Evolutionary conservation across 305 asterid species (phyloP).

Genomic region (Fraxinus ornus): DNA sequence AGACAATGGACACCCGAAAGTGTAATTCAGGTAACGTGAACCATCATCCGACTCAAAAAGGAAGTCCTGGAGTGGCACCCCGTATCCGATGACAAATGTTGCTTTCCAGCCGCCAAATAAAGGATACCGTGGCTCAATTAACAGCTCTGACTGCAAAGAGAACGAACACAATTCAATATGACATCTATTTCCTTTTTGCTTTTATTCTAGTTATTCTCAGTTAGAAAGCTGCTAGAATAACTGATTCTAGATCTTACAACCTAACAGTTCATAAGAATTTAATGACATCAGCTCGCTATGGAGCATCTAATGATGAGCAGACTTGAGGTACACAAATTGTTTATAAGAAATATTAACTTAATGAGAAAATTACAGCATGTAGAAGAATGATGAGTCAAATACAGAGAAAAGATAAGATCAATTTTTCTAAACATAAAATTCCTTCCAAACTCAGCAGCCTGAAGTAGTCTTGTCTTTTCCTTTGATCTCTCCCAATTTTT

Average conservation of each 20-base stretch:
- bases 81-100: slow-evolving; percentile 84
- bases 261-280: background rate
- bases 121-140: slow-evolving; percentile 94
- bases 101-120: slow-evolving; percentile 99
- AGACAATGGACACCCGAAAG: slow-evolving; percentile 85
- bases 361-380: background rate
- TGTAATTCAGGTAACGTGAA: slow-evolving; percentile 81
- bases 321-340: background rate
- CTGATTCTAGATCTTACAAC: background rate
- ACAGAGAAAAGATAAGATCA: background rate
- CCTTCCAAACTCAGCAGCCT: slow-evolving; percentile 4
- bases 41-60: slow-evolving; percentile 77
- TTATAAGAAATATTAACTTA: background rate
- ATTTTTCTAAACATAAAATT: background rate
- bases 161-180: slow-evolving; percentile 19
- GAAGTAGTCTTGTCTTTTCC: slow-evolving; percentile 1
- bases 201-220: slow-evolving; percentile 7
- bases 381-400: background rate
- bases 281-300: background rate
- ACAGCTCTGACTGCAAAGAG: slow-evolving; percentile 76
- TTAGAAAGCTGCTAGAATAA: slow-evolving; percentile 15
- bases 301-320: background rate
- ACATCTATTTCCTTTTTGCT: background rate
- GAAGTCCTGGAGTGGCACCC: slow-evolving; percentile 84
- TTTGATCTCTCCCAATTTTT: background rate